These are phyloP conservation scores for Xylariaceae sp. DNA, from an alignment of 2,329 filamentous ascomycete genomes.

Conservation along the genomic window DNA sequence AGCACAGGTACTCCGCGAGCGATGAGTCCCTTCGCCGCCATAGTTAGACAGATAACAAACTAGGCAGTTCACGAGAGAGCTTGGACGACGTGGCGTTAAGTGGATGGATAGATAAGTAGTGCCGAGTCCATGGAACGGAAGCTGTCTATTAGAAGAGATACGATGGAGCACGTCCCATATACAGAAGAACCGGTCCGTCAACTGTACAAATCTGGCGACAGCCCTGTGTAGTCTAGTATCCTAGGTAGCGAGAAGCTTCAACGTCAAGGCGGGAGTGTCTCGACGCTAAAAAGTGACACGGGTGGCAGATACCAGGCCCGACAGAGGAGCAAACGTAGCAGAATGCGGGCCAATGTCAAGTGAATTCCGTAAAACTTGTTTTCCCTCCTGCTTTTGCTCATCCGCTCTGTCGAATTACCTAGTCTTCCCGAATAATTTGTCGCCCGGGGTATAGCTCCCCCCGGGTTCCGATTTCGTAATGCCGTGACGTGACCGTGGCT, in stretches of 20 bases:
- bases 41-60: constrained; percentile 10
- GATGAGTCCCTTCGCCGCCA: constrained; percentile 33
- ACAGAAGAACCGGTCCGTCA: background rate
- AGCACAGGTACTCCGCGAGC: constrained; percentile 37
- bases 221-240: too few relatives aligned
- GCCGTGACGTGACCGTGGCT: constrained; percentile 5
- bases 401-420: background rate
- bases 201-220: background rate
- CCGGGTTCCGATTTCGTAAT: background rate
- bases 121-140: background rate
- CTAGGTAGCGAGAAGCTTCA: background rate
- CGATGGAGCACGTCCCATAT: background rate
- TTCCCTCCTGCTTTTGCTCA: background rate
- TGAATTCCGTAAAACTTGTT: background rate
- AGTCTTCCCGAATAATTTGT: background rate
- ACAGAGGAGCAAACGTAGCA: background rate
- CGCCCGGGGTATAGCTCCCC: background rate
- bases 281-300: background rate
- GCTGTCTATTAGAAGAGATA: background rate
- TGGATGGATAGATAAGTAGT: background rate
- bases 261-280: background rate
- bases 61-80: background rate
- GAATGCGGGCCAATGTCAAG: constrained; percentile 5
- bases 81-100: background rate
- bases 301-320: background rate